Conservation (phyloP, 2,329 filamentous ascomycete species). For the Hysterium pulicare region DNA sequence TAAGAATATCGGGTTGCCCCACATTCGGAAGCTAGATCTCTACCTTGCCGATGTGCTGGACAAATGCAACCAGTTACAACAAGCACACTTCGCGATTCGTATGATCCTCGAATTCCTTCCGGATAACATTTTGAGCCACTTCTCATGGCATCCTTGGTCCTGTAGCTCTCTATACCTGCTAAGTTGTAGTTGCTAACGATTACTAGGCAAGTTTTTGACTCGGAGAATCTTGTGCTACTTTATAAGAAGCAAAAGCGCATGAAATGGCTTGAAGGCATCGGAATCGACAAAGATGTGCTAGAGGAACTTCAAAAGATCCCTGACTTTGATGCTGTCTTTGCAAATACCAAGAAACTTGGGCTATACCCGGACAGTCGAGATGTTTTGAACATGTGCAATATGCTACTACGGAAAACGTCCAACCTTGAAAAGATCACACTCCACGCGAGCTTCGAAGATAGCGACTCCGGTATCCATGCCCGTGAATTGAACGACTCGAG, state of each 20-base stretch:
- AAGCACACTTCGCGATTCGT: slow-evolving; percentile 47
- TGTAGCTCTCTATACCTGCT: slow-evolving; percentile 44
- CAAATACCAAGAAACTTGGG: slow-evolving; percentile 43
- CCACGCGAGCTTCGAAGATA: slow-evolving; percentile 45
- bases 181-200: too few relatives aligned
- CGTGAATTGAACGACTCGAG: slow-evolving; percentile 48
- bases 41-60: slow-evolving; percentile 45
- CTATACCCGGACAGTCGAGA: slow-evolving; percentile 47
- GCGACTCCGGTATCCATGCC: slow-evolving; percentile 27
- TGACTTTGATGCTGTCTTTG: slow-evolving; percentile 39
- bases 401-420: slow-evolving; percentile 40
- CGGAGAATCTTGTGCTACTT: slow-evolving; percentile 48
- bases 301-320: slow-evolving; percentile 42
- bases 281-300: slow-evolving; percentile 42
- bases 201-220: too few relatives aligned
- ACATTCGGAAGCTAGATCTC: slow-evolving; percentile 46
- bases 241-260: slow-evolving; percentile 49
- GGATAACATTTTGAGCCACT: slow-evolving; percentile 48
- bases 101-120: slow-evolving; percentile 50
- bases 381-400: slow-evolving; percentile 43
- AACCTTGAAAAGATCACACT: slow-evolving; percentile 46
- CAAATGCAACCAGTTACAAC: slow-evolving; percentile 43
- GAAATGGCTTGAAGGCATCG: slow-evolving; percentile 48
- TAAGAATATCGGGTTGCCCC: slow-evolving; percentile 46
- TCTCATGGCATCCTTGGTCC: slow-evolving; percentile 51